These are phyloP conservation scores for Mimosa pudica DNA, from an alignment of 306 rosid genomes.

Conservation along the genomic window DNA sequence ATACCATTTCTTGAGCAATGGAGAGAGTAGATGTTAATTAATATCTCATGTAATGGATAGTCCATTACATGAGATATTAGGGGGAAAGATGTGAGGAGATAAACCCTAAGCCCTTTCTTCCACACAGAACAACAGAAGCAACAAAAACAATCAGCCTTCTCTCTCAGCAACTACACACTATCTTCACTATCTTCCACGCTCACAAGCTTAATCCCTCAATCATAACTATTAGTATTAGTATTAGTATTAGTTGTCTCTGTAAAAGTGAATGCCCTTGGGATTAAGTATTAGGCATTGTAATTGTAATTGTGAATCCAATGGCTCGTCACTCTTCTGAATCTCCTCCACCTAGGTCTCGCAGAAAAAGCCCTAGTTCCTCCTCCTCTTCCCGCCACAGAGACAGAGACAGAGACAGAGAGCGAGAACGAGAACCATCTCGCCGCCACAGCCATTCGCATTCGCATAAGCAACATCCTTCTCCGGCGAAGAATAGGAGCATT, in stretches of 20 bases:
- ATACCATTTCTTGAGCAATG: too few species aligned
- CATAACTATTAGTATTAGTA: too few species aligned
- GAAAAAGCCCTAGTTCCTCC: slow-evolving; percentile 31
- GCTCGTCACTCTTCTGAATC: slow-evolving; percentile 20
- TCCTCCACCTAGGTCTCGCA: slow-evolving; percentile 20
- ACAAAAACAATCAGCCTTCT: background rate
- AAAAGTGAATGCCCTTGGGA: background rate
- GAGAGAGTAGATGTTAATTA: too few species aligned
- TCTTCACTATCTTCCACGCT: background rate
- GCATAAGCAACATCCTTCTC: slow-evolving; percentile 36
- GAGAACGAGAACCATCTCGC: slow-evolving; percentile 41
- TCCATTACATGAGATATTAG: background rate
- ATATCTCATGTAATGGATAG: too few species aligned
- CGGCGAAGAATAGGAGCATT: slow-evolving; percentile 35
- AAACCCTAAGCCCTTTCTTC: background rate
- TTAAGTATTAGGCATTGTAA: too few species aligned
- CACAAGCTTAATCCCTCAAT: background rate
- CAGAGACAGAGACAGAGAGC: background rate
- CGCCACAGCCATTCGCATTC: slow-evolving; percentile 48
- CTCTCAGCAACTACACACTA: background rate
- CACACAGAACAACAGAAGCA: background rate
- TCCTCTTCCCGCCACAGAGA: slow-evolving; percentile 46
- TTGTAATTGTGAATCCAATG: slow-evolving; percentile 2
- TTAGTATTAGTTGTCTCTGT: too few species aligned
- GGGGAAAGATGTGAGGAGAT: background rate